Percentiles rank a stretch among this genome's conserved stretches.
Conservation (phyloP, 768 basidiomycete species). For the Postia placenta region DNA sequence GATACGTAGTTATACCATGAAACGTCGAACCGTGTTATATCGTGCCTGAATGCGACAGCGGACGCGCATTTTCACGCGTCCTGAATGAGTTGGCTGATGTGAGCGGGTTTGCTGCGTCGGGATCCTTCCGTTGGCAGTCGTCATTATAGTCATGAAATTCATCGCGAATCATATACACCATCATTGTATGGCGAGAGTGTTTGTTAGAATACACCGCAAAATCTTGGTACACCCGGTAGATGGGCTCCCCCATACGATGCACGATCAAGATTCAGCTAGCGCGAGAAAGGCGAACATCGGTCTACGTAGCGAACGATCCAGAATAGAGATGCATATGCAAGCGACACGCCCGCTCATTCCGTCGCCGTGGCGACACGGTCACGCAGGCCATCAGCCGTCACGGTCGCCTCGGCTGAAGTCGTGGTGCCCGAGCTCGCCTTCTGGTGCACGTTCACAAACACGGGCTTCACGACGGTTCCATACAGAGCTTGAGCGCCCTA, state of each 20-base stretch:
- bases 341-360: constrained; percentile 19
- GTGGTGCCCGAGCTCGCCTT: constrained; percentile 26
- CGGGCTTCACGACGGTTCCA: constrained; percentile 68
- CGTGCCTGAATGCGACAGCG: too few species aligned
- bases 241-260: background rate
- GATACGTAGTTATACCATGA: too few species aligned
- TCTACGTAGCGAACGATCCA: background rate
- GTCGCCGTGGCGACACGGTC: constrained; percentile 37
- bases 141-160: background rate
- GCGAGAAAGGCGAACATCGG: background rate
- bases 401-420: constrained; percentile 45
- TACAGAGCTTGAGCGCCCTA: constrained; percentile 88
- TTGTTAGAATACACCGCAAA: background rate
- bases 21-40: too few species aligned
- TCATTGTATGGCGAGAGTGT: background rate
- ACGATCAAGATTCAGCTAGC: background rate
- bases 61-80: too few species aligned
- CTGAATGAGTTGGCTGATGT: too few species aligned
- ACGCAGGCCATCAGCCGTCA: constrained; percentile 43
- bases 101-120: too few species aligned
- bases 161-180: background rate
- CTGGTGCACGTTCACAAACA: constrained; percentile 57
- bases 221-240: background rate
- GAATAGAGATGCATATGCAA: background rate
- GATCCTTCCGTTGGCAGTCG: too few species aligned